A percentile compares a stretch with the other conserved stretches of the same genome.
phyloP scores from a whole-genome alignment of 768 basidiomycete species.

The Tricholoma matsutake region DNA sequence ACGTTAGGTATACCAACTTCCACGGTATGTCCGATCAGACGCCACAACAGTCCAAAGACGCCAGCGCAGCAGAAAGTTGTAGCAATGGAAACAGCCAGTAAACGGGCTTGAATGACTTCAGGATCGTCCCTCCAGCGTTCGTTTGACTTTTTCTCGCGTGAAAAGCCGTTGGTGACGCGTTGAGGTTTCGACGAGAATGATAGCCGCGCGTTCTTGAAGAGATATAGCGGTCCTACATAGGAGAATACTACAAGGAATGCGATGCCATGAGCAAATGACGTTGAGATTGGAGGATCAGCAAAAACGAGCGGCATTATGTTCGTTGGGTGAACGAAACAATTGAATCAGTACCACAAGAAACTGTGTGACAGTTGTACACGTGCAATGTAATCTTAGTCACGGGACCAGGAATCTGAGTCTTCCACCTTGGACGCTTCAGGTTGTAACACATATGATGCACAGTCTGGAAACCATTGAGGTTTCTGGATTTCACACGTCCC shows the following conservation, averaged over 20 bases:
- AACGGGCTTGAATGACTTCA: slow-evolving; percentile 75
- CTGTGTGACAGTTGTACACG: neutral
- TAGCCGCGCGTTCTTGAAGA: slow-evolving; percentile 62
- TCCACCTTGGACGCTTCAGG: too few relatives aligned
- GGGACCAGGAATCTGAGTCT: too few relatives aligned
- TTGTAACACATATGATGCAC: too few relatives aligned
- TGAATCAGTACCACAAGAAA: neutral
- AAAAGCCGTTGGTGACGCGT: slow-evolving; percentile 23
- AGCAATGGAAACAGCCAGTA: slow-evolving; percentile 63
- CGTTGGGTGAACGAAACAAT: too few relatives aligned
- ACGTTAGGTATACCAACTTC: slow-evolving; percentile 17
- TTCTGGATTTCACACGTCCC: too few relatives aligned
- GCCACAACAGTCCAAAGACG: slow-evolving; percentile 44
- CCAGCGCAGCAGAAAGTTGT: slow-evolving; percentile 55
- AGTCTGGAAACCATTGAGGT: too few relatives aligned
- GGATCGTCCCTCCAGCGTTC: slow-evolving; percentile 81
- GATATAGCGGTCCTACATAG: slow-evolving; percentile 85
- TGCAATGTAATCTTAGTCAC: too few relatives aligned
- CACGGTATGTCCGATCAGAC: slow-evolving; percentile 17
- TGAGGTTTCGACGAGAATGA: slow-evolving; percentile 38
- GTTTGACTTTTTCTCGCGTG: slow-evolving; percentile 25
- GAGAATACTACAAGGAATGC: slow-evolving; percentile 56
- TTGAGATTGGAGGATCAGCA: slow-evolving; percentile 26
- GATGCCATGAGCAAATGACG: slow-evolving; percentile 45
- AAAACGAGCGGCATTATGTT: slow-evolving; percentile 25